Evolutionary conservation across 441 rosid species (phyloP).

Genomic region (Populus hybrid): DNA sequence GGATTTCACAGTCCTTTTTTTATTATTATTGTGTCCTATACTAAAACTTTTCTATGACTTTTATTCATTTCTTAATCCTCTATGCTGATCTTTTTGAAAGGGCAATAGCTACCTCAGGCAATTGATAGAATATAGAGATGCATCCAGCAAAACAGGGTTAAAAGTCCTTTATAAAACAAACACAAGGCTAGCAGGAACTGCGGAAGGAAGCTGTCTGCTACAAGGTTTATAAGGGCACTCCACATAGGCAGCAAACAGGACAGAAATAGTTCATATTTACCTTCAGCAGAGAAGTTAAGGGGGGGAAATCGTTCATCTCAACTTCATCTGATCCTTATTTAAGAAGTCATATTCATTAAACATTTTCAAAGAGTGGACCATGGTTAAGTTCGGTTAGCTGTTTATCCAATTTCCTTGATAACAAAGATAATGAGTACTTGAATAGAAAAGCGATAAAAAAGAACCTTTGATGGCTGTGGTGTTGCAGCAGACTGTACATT

Average conservation of each 20-base stretch:
- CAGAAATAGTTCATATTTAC: too few species aligned
- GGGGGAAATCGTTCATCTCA: neutral
- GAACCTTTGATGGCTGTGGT: conserved; percentile 56
- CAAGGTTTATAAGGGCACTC: too few species aligned
- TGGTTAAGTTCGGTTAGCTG: neutral
- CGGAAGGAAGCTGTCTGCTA: too few species aligned
- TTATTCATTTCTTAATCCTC: neutral
- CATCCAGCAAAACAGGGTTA: too few species aligned
- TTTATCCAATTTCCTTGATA: neutral
- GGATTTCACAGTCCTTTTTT: neutral
- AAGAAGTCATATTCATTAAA: neutral
- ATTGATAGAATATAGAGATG: too few species aligned
- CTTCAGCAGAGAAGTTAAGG: too few species aligned
- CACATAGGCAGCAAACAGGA: too few species aligned
- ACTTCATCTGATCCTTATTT: neutral
- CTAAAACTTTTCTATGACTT: too few species aligned
- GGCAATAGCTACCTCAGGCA: neutral
- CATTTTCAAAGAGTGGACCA: neutral
- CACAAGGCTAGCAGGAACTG: too few species aligned
- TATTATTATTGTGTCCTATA: too few species aligned
- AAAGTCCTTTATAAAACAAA: too few species aligned
- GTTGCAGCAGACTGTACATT: conserved; percentile 40
- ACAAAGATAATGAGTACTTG: neutral
- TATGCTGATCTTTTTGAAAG: neutral
- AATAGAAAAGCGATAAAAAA: neutral